Conservation (phyloP, 192 early-diverging fungal species). For the Diversispora epigaea region DNA sequence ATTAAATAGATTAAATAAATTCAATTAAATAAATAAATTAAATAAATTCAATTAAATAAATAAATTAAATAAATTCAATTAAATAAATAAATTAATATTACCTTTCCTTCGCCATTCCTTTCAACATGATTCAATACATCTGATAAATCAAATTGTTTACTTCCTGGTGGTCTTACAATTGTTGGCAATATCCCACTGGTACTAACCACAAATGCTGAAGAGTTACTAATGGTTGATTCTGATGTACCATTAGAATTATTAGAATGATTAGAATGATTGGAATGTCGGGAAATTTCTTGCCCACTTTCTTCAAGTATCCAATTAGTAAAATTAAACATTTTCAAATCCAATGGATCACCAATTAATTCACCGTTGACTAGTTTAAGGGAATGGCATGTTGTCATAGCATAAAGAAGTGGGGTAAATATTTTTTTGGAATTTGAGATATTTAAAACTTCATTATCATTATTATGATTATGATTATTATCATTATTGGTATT, state of each 20-base stretch:
- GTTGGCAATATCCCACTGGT: conserved; percentile 63
- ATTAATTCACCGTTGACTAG: conserved; percentile 84
- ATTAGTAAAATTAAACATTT: conserved; percentile 95
- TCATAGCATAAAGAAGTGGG: conserved; percentile 63
- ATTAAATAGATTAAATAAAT: too few species aligned
- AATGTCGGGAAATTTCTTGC: conserved; percentile 22
- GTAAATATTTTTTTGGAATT: neutral
- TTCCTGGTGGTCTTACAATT: conserved; percentile 84
- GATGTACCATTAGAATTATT: neutral
- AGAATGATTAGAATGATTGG: neutral
- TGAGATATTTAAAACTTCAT: too few species aligned
- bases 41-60: too few species aligned
- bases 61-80: too few species aligned
- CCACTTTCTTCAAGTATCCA: conserved; percentile 94
- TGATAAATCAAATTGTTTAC: conserved; percentile 59
- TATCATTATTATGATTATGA: too few species aligned
- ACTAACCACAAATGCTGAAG: neutral
- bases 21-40: too few species aligned
- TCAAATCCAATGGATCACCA: conserved; percentile 95
- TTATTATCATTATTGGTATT: neutral
- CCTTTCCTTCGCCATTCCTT: conserved; percentile 33
- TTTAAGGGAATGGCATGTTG: conserved; percentile 86
- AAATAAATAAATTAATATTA: neutral
- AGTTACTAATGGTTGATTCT: neutral
- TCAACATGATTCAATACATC: conserved; percentile 40